Conservation (phyloP, 345 rosid species). For the Lumnitzera racemosa region DNA sequence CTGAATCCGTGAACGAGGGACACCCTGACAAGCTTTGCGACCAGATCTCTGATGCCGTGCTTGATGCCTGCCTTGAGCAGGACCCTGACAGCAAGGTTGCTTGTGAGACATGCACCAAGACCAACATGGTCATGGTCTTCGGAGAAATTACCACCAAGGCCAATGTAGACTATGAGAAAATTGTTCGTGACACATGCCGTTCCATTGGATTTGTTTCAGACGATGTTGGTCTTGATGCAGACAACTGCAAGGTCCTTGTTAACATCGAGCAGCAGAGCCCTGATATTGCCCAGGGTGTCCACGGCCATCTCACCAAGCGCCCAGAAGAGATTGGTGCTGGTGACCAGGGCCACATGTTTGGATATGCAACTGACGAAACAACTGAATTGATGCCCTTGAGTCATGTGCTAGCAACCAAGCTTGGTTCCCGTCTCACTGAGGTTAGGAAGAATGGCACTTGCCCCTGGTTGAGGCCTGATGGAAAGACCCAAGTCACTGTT, state of each 20-base stretch:
- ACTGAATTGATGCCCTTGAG: slow-evolving; percentile 69
- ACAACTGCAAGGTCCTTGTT: slow-evolving; percentile 65
- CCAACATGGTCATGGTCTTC: slow-evolving; percentile 83
- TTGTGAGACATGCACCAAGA: slow-evolving; percentile 74
- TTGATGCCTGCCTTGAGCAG: slow-evolving; percentile 72
- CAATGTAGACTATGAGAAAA: slow-evolving; percentile 65
- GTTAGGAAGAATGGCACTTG: slow-evolving; percentile 74
- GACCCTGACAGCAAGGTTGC: slow-evolving; percentile 85
- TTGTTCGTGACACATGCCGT: slow-evolving; percentile 68
- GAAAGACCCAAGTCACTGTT: slow-evolving; percentile 77
- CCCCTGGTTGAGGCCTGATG: slow-evolving; percentile 70
- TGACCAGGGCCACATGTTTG: slow-evolving; percentile 81
- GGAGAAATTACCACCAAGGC: slow-evolving; percentile 80
- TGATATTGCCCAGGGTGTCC: slow-evolving; percentile 74
- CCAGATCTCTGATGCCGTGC: slow-evolving; percentile 75
- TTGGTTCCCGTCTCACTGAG: slow-evolving; percentile 68
- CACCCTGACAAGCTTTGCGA: slow-evolving; percentile 84
- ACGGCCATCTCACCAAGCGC: slow-evolving; percentile 67
- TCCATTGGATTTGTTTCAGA: slow-evolving; percentile 57
- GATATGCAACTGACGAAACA: slow-evolving; percentile 72
- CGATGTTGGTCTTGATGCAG: slow-evolving; percentile 70
- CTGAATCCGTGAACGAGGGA: slow-evolving; percentile 79
- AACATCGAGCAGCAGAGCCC: slow-evolving; percentile 83
- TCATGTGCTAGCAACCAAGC: slow-evolving; percentile 72
- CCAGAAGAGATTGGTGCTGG: slow-evolving; percentile 79